These are phyloP conservation scores for Microbotryomycetes sp. DNA, from an alignment of 1,284 basidiomycete genomes.

Conservation along the genomic window DNA sequence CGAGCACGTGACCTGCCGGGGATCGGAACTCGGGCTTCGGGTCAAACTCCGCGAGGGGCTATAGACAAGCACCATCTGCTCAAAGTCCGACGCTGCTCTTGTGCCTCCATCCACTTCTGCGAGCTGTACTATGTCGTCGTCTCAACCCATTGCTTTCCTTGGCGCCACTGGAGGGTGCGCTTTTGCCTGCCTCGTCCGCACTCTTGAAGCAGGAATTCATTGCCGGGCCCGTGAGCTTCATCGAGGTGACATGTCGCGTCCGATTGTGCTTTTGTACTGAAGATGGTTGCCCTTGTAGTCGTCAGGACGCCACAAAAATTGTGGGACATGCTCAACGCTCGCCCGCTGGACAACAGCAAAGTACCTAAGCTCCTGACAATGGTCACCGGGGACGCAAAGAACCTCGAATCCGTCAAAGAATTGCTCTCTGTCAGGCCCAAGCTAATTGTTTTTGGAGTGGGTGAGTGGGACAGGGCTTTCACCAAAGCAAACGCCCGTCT, in stretches of 20 bases:
- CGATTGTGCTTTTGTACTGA: too few relatives aligned
- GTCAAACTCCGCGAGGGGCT: too few relatives aligned
- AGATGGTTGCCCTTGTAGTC: too few relatives aligned
- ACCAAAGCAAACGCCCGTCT: too few relatives aligned
- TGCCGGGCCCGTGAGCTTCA: background rate
- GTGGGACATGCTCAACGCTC: background rate
- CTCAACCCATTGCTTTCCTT: background rate
- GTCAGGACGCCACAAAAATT: background rate
- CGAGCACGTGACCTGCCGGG: too few relatives aligned
- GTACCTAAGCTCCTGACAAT: background rate
- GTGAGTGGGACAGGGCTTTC: too few relatives aligned
- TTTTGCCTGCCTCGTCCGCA: background rate
- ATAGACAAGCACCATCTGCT: too few relatives aligned
- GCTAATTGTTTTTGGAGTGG: background rate
- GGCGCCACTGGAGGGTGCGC: conserved; percentile 1
- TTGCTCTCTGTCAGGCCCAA: background rate
- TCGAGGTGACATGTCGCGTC: too few relatives aligned
- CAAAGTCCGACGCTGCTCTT: too few relatives aligned
- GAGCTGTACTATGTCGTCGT: too few relatives aligned
- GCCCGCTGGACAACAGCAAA: background rate
- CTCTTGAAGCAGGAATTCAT: background rate
- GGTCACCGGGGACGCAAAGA: background rate
- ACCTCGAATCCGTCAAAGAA: background rate
- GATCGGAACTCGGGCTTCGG: too few relatives aligned
- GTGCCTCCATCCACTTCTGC: too few relatives aligned